Conservation (phyloP, 208 protist genomes). For the Zelonia costaricensis region DNA sequence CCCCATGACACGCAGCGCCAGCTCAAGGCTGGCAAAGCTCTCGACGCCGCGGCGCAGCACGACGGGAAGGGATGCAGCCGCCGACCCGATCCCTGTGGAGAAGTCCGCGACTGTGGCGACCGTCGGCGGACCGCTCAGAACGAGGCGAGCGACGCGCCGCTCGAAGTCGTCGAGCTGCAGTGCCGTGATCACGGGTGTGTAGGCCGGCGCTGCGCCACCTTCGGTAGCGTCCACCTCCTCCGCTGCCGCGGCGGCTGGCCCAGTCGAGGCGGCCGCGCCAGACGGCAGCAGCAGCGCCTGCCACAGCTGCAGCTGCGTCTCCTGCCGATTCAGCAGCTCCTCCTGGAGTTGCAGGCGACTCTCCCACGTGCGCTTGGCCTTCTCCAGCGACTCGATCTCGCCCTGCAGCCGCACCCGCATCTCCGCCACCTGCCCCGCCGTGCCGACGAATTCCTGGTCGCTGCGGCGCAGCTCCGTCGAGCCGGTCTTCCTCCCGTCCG, state of each 20-base stretch:
- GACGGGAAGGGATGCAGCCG: constrained; percentile 28
- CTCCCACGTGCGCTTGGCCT: constrained; percentile 22
- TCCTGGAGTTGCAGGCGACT: constrained; percentile 31
- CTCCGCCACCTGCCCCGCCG: not conserved
- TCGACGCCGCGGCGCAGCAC: constrained; percentile 63
- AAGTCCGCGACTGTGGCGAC: no score
- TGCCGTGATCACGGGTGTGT: constrained; percentile 7
- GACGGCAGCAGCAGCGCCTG: constrained; percentile 5
- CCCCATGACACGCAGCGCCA: constrained; percentile 28
- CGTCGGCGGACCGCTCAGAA: constrained; percentile 30
- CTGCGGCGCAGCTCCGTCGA: no score
- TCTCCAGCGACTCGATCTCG: constrained; percentile 26
- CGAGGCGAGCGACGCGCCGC: constrained; percentile 40
- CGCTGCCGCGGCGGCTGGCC: not conserved
- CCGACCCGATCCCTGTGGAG: not conserved
- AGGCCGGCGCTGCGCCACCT: not conserved
- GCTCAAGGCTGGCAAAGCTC: constrained; percentile 62
- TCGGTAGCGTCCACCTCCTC: not conserved
- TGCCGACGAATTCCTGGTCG: not conserved
- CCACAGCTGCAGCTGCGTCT: constrained; percentile 19
- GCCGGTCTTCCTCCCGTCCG: not conserved
- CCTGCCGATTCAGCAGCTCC: constrained; percentile 13
- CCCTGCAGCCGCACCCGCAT: constrained; percentile 16
- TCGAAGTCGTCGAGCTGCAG: constrained; percentile 59
- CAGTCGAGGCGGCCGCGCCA: not conserved